Base-by-base conservation (phyloP, 2,329 filamentous ascomycete species). In the Diaporthe aspalathi region DNA sequence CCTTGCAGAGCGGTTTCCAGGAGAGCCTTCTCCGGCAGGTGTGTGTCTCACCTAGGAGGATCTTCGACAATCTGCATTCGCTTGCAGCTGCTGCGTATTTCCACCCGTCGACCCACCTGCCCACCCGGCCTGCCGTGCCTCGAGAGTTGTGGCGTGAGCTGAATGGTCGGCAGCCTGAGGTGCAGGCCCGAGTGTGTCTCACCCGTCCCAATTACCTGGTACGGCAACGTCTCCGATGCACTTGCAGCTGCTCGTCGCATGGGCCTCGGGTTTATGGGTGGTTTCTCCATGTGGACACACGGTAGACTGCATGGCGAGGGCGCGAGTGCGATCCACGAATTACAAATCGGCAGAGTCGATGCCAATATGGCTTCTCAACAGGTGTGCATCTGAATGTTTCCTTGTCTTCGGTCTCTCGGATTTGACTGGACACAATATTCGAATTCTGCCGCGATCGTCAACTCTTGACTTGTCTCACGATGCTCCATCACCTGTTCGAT, bases 61-160 rank as follows among this genome's bases (percentile, higher is more conserved):
- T 53, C 50, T n/a, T 66, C 50, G 50, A 57, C 40, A 52, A 66
- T 38, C 68, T 67, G 49, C 43, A 35, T 35, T 35, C 43, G 38
- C 27, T 53, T 71, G 69, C 69, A 67, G 53, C 52, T 62, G 62
- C 60, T 49, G 49, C 53, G 32, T 57, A 47, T 60, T 43, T 43
- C 24, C 29, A 22, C 43, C 27, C 45, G 20, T 49, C 20, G 57
- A 40, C 27, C 50, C 57, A 57, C 57, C n/a, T n/a, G n/a, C n/a
- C n/a, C n/a, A n/a, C n/a, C 40, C 8, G 49, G 7, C 27, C 60
- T 43, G 24, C 57, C 52, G 50, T 40, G n/a, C 45, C 14, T 22
- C 27, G 47, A 53, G 29, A 32, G 22, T 67, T 71, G 69, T 71
- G 69, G 69, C 69, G 67, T n/a, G 24, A 45, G 22, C 32, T 67